Conservation (phyloP, 208 protist species). For the Trypanosoma theileri region DNA sequence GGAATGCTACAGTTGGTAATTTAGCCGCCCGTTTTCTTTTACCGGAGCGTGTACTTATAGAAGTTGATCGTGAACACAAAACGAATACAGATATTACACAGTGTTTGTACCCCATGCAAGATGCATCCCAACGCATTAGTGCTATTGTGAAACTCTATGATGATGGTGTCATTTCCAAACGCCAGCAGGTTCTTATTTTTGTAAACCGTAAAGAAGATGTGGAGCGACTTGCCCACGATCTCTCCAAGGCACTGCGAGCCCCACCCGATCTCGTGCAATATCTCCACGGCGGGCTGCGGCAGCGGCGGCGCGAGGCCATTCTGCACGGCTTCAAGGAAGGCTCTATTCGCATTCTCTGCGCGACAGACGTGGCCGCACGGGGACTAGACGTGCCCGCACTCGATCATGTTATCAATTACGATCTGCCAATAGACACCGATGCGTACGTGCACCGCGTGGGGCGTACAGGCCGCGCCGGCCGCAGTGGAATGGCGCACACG, state of each 20-base stretch:
- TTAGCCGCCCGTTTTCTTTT: constrained; percentile 74
- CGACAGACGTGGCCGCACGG: constrained; percentile 94
- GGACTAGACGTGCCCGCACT: constrained; percentile 95
- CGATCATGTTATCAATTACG: constrained; percentile 96
- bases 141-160: constrained; percentile 67
- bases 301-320: constrained; percentile 57
- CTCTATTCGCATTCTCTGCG: constrained; percentile 90
- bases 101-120: constrained; percentile 49
- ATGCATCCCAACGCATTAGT: constrained; percentile 45
- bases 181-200: constrained; percentile 83
- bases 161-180: constrained; percentile 54
- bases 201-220: constrained; percentile 61
- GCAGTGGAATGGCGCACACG: constrained; percentile 90
- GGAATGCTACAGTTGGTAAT: constrained; percentile 50
- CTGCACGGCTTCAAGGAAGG: constrained; percentile 78
- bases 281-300: constrained; percentile 93
- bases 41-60: constrained; percentile 64
- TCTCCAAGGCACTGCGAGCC: constrained; percentile 51
- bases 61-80: constrained; percentile 62
- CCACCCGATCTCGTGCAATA: constrained; percentile 62
- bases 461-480: constrained; percentile 95
- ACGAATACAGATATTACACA: constrained; percentile 59
- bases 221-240: constrained; percentile 44
- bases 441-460: constrained; percentile 98
- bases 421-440: constrained; percentile 94